Evolutionary conservation across 192 early-diverging fungal genomes (phyloP), one percentile per base, ranked within the genome.

Genomic region (Coemansia sp.): DNA sequence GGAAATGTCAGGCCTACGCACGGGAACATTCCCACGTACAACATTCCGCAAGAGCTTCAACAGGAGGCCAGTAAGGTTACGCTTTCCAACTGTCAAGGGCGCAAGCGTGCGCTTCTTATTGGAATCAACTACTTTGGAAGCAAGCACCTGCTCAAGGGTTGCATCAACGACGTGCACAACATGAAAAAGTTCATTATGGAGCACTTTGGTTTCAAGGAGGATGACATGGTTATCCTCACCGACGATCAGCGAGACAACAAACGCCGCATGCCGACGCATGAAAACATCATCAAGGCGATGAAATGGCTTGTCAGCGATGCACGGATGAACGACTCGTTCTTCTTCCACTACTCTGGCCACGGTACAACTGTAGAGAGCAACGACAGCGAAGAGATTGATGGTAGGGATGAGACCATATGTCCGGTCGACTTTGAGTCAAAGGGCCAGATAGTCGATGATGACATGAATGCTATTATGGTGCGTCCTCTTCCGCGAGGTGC

Each of bases 91-190:
- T 83, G 76, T 59, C 70, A 60, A 43, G 92, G 92, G 18, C 85
- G 89, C 52, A 91, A 92, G 77, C 86, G 88, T 18, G 95, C 94
- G 9, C 79, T 98, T 21, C 85, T 98, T 45, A 90, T 98, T 65
- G 96, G 96, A 21, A 94, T 97, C 79, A 98, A 98, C 74, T 98
- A 98, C 79, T 80, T 85, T 54, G 84, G 85, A 26, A 80, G 86
- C 53, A 75, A 77, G 63, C 81, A 84, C 60, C 77, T 87, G 69
- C 87, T 93, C 41, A 77, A 84, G 68, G 92, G 92, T 9, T 94
- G 92, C 74, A 90, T 93, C 79, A 93, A 93, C 67, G 92, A 94
- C 74, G 92, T 93, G n/a, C 74, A 82, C 38, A 92, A 91, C 75
- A 86, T 94, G 53, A 90, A 92, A 63, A 58, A 72, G 41, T 93